Base-by-base conservation (phyloP, 225 moss, liverwort and hornwort species). In the Sphagnum contortum region DNA sequence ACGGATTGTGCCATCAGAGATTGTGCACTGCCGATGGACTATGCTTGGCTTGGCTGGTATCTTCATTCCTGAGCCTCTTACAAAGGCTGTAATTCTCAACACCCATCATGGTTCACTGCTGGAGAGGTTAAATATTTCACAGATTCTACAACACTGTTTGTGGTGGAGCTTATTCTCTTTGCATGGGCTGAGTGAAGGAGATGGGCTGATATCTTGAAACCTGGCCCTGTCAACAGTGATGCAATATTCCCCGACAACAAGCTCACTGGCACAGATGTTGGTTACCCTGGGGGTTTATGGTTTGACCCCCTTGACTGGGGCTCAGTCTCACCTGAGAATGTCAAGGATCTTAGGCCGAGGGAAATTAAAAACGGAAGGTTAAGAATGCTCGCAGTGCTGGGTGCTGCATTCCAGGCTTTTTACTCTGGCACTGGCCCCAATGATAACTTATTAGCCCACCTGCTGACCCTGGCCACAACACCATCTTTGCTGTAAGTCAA, bases 21-120 rank as follows among this genome's bases (percentile, higher is more conserved):
- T 91, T 3, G 88, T 91, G 14, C 88, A 91, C 71, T 64, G 68
- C 79, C 78, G 94, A 29, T 94, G 94, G 94, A 63, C 94, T 29
- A 94, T 94, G 94, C 70, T 94, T 44, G 94, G 94, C 53, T 91
- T 91, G 2, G 94, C 91, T 1, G 94, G 94, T 7, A 95, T 95
- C 71, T 95, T 95, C 76, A 90, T 95, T 61, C 94, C 94, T 12
- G 94, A 95, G 81, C 3, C 82, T 4, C 79, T 95, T 55, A 92
- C 94, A 49, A 95, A 95, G 89, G 1, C 77, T 2, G 94, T 89
- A 46, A 62, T 95, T 14, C 55, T 95, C 47, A 73, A 83, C 83
- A 91, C 91, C 94, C 94, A 7, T 81, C 89, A 47, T 95, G 94
- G 94, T 79, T 72, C 70, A 69, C 73, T 66, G 94, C 94, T 0